Evolutionary conservation across 306 rosid genomes (phyloP), one percentile per base, ranked within the genome.

Genomic region (Gastrolobium bilobum): DNA sequence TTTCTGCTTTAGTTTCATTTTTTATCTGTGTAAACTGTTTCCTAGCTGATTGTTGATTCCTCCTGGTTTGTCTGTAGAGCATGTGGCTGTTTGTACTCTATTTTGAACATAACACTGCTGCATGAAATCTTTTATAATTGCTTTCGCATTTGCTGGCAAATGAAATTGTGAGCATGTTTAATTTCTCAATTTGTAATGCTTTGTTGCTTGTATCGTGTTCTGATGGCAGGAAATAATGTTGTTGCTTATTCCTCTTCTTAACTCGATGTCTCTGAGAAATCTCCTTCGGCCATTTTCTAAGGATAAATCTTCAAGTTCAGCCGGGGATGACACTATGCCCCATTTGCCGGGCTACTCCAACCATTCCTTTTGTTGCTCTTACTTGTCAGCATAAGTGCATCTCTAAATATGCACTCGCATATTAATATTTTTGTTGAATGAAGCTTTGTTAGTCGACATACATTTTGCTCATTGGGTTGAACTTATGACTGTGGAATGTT

Each of bases 301-400:
- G 87, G 96, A 91, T 80, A 91, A 96, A 85, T 90, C 98, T 31
- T 90, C 97, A 59, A 88, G 83, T 66, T 90, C 94, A 58, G 83
- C 74, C 2, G 94, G 88, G 76, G 93, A 96, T 79, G 94, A 75
- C 80, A 73, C 84, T 46, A 60, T 96, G 98, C 81, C 97, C 98
- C 44, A 85, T 95, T 73, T 95, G 99, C 81, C 93, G 79, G 79
- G 90, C 96, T 48, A 88, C 79, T 87, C 99, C 99, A 63, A 91
- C 90, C 66, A 83, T 94, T 81, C 94, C 99, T 34, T 96, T 85
- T 86, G 85, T 93, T 60, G 99, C 99, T 68, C 81, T 96, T 47
- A 98, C 99, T 26, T 96, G 99, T 72, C 91, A 96, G 75, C 99
- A 96, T 91, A 96, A 97, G 99, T 96, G 71, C 74, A 56, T 67